Evolutionary conservation across 768 basidiomycete species (phyloP).

Genomic region (Boletus vinaceobasis): DNA sequence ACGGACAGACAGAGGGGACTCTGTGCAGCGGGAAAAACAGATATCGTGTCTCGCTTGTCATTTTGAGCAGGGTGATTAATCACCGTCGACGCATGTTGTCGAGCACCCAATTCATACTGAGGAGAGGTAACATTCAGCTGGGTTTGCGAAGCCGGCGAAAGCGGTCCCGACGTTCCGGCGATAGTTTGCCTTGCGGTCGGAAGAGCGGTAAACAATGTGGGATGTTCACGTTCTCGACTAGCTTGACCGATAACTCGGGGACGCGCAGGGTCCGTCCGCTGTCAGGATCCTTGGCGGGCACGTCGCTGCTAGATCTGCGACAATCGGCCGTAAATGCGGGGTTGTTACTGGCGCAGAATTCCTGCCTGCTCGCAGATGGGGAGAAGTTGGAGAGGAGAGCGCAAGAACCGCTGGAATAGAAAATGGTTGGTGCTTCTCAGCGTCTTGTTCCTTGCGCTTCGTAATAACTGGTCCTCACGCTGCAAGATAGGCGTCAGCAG

Average conservation of each 20-base stretch:
- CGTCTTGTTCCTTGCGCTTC: conserved; percentile 19
- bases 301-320: conserved; percentile 19
- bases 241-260: not conserved
- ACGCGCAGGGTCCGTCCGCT: conserved; percentile 10
- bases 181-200: no score
- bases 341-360: not conserved
- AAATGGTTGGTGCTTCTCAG: conserved; percentile 28
- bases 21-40: conserved; percentile 16
- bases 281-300: conserved; percentile 11
- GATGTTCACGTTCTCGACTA: conserved; percentile 48
- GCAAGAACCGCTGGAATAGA: conserved; percentile 27
- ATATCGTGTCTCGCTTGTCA: conserved; percentile 25
- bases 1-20: conserved; percentile 14
- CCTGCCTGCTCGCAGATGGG: conserved; percentile 13
- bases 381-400: conserved; percentile 16
- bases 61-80: conserved; percentile 3
- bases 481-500: conserved; percentile 29
- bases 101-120: no score
- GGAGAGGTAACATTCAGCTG: no score
- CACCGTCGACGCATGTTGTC: conserved; percentile 1
- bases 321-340: conserved; percentile 4
- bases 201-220: conserved; percentile 32
- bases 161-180: no score
- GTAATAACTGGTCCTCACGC: conserved; percentile 21
- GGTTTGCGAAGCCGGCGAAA: no score